Base-by-base conservation (phyloP, 805 yeast genomes). In the Candida taoyuanica region DNA sequence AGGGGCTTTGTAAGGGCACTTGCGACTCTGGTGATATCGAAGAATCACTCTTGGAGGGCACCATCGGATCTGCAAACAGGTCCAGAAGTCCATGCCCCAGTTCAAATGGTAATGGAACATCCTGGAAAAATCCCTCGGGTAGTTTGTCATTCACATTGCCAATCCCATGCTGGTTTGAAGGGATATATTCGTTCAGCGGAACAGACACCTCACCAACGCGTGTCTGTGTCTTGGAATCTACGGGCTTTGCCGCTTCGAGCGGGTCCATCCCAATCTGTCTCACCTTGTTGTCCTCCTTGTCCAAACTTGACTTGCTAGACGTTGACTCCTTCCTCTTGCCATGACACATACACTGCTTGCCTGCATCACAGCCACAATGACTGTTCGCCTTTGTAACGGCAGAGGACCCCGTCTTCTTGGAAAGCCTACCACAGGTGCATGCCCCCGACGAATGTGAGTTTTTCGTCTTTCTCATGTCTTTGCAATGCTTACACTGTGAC, bases 401-500 rank as follows among this genome's bases (percentile, higher is more conserved):
- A 5, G 17, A 18, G 18, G 30, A 24, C 9, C n/a, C 19, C 7
- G 18, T 43, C n/a, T 61, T 59, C 21, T 56, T 60, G 26, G 58
- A 60, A 34, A 58, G 45, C 13, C 75, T 70, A 9, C 80, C 78
- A 65, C 95, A 86, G 3, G 76, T 68, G 60, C 98, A 86, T 16
- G 72, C 60, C 6, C 74, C 74, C 1, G 65, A 53, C 0, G 72
- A 64, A 56, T 85, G 93, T 2, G 77, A 65, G 50, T 81, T 78
- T 49, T 80, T 81, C 44, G 68, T 55, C 54, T 78, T 80, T 26
- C 95, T 66, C 48, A 80, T 74, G 40, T 81, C 86, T 46, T 87
- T 78, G 58, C 96, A 91, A 56, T 85, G 94, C 27, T 73, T 68
- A 55, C 98, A 91, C 55, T 88, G 96, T 2, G 95, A 81, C 0